Base-by-base conservation (phyloP, 495 filamentous ascomycete genomes). In the Lepidopterella palustris region DNA sequence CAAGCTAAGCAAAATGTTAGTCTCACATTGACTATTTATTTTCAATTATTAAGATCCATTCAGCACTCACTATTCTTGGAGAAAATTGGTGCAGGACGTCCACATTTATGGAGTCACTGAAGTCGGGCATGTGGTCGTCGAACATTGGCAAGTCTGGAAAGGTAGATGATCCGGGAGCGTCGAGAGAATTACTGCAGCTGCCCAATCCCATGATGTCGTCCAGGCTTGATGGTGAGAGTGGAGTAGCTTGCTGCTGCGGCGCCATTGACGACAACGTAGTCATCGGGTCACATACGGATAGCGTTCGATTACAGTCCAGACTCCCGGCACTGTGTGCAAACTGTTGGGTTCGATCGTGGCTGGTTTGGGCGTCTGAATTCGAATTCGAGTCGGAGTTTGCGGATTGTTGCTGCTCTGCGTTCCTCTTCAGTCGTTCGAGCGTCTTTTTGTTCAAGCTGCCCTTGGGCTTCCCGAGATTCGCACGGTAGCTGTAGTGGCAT, bases 381-480 rank as follows among this genome's bases (percentile, higher is more conserved):
- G 9, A 9, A 25, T 6, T 50, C 5, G 47, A 24, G 15, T 42
- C 13, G 13, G 39, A 2, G 13, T 20, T 42, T 20, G 8, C 8
- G 20, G 39, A 11, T 15, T 18, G 15, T 27, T 50, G 47, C 47
- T 50, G 47, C 47, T 50, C 47, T 24, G 47, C 47, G 26, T 50
- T 50, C 47, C 47, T 50, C 25, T 24, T 24, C 25, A 50, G 5
- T 24, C 47, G 18, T 27, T 50, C 47, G 5, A 50, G 26, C 5
- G 47, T 50, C 47, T 50, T 50, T 15, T 50, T 50, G 21, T 50
- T 50, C 21, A 50, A 27, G 47, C 47, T 50, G 21, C 47, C 47
- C n/a, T 50, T 50, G 21, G 47, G 47, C 23, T 50, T 50, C n/a
- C 47, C 47, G 5, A 50, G 23, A 13, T 50, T 50, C 24, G 47